Percentiles rank a stretch among this genome's conserved stretches.
phyloP scores from a whole-genome alignment of 1,284 basidiomycete species.

The Termitomyces sp. region DNA sequence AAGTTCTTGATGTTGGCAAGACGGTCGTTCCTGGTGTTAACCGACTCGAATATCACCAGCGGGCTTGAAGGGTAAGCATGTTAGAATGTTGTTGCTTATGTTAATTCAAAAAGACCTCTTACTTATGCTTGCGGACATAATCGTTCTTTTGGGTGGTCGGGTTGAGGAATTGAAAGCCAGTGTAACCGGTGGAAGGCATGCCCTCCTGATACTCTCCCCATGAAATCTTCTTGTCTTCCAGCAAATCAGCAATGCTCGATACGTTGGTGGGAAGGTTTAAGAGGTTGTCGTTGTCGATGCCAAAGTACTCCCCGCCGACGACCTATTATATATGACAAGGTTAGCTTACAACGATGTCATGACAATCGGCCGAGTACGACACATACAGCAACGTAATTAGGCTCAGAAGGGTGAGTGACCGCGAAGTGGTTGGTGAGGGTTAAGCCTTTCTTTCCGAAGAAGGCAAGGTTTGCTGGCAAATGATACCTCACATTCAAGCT shows the following conservation, averaged over 20 bases:
- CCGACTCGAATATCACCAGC: slow-evolving; percentile 47
- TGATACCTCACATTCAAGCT: background rate
- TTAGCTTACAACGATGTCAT: background rate
- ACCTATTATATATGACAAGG: slow-evolving; percentile 1
- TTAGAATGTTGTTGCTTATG: background rate
- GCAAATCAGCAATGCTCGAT: slow-evolving; percentile 57
- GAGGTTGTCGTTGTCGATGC: slow-evolving; percentile 30
- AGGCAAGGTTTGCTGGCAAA: slow-evolving; percentile 35
- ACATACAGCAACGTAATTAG: slow-evolving; percentile 46
- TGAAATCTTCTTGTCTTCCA: slow-evolving; percentile 55
- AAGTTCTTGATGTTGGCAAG: slow-evolving; percentile 56
- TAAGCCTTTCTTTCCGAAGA: slow-evolving; percentile 49
- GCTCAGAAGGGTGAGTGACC: slow-evolving; percentile 61
- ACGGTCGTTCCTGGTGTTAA: slow-evolving; percentile 39
- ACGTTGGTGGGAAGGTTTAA: slow-evolving; percentile 29
- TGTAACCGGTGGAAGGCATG: slow-evolving; percentile 52
- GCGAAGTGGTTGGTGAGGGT: slow-evolving; percentile 49
- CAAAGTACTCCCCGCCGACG: slow-evolving; percentile 24
- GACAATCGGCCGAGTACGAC: too few species aligned
- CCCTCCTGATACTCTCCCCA: slow-evolving; percentile 59
- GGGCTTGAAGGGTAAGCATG: slow-evolving; percentile 27
- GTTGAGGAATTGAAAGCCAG: slow-evolving; percentile 27
- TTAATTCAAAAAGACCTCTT: background rate
- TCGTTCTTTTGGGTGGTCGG: slow-evolving; percentile 28
- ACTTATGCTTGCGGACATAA: slow-evolving; percentile 59